Conservation (phyloP, 2,329 filamentous ascomycete genomes). For the Cyanodermella asteris region DNA sequence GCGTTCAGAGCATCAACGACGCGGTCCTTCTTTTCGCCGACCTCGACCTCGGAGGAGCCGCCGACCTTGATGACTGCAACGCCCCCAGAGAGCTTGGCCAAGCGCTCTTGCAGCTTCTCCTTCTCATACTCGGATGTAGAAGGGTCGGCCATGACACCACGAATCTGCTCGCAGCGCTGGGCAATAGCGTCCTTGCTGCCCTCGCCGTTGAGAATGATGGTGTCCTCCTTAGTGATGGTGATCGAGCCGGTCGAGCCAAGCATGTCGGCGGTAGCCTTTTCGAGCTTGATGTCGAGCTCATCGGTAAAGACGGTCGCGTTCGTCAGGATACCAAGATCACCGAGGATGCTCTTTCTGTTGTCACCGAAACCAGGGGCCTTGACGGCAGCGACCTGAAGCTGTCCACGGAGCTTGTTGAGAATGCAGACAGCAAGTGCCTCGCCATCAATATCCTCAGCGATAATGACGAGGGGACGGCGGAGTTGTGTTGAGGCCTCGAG, state of each 20-base stretch:
- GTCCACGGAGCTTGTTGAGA: constrained; percentile 98
- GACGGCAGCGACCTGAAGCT: constrained; percentile 94
- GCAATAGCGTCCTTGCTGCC: constrained; percentile 82
- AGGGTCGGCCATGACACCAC: constrained; percentile 83
- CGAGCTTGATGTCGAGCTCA: constrained; percentile 96
- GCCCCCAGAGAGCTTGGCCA: constrained; percentile 96
- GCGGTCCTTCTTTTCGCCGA: constrained; percentile 99
- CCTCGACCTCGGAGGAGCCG: constrained; percentile 92
- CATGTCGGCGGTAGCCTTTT: constrained; percentile 91
- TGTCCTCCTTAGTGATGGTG: constrained; percentile 99
- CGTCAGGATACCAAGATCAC: constrained; percentile 85
- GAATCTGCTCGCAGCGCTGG: constrained; percentile 97
- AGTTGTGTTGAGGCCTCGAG: constrained; percentile 92
- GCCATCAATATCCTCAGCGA: constrained; percentile 96
- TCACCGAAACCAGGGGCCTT: constrained; percentile 99
- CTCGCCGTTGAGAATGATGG: constrained; percentile 92
- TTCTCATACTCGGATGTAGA: constrained; percentile 98
- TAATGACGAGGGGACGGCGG: constrained; percentile 89
- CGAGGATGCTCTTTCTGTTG: constrained; percentile 99
- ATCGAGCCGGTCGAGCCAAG: constrained; percentile 94
- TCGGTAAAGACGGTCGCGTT: constrained; percentile 96
- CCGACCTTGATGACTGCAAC: constrained; percentile 99
- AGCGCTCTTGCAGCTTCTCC: constrained; percentile 99
- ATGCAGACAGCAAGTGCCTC: constrained; percentile 98
- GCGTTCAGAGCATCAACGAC: constrained; percentile 97